These are phyloP conservation scores for Exophiala sp. DNA, from an alignment of 2,329 filamentous ascomycete species.

Conservation along the genomic window DNA sequence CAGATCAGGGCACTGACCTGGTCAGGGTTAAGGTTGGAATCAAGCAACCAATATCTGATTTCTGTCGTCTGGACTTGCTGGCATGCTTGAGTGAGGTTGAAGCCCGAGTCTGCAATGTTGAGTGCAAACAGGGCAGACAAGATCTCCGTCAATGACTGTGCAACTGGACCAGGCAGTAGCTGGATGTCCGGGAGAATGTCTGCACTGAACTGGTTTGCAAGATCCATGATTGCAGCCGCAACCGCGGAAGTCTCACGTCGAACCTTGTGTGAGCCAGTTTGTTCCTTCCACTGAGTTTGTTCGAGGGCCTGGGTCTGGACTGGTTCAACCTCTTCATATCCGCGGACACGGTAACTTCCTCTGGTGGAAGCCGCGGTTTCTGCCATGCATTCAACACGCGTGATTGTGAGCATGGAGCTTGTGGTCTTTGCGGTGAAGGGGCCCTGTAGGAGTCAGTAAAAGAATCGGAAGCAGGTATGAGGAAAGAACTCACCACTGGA, in stretches of 20 bases:
- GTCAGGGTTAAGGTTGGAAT: conserved; percentile 16
- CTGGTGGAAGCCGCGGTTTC: conserved; percentile 18
- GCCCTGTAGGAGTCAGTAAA: conserved; percentile 18
- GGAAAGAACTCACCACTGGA: conserved; percentile 13
- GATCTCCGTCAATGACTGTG: conserved; percentile 11
- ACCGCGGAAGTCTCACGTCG: conserved; percentile 10
- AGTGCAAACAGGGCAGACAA: conserved; percentile 22
- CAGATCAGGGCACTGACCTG: conserved; percentile 17
- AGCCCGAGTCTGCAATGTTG: conserved; percentile 20
- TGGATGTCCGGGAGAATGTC: conserved; percentile 15
- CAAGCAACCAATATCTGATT: conserved; percentile 13
- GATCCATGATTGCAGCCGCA: conserved; percentile 5
- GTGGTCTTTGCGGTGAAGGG: conserved; percentile 20
- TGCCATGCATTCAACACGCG: conserved; percentile 25
- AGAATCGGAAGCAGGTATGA: neutral
- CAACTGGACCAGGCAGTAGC: conserved; percentile 12
- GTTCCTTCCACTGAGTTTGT: neutral
- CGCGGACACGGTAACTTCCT: conserved; percentile 2
- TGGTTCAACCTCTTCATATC: conserved; percentile 3
- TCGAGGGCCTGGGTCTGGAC: neutral
- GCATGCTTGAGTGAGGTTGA: conserved; percentile 19
- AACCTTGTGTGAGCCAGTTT: conserved; percentile 1
- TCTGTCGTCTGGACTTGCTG: conserved; percentile 13
- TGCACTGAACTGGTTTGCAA: conserved; percentile 6
- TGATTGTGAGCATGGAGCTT: conserved; percentile 23